phyloP scores from a whole-genome alignment of 768 basidiomycete species.

The Porphyrellus cyaneotinctus region DNA sequence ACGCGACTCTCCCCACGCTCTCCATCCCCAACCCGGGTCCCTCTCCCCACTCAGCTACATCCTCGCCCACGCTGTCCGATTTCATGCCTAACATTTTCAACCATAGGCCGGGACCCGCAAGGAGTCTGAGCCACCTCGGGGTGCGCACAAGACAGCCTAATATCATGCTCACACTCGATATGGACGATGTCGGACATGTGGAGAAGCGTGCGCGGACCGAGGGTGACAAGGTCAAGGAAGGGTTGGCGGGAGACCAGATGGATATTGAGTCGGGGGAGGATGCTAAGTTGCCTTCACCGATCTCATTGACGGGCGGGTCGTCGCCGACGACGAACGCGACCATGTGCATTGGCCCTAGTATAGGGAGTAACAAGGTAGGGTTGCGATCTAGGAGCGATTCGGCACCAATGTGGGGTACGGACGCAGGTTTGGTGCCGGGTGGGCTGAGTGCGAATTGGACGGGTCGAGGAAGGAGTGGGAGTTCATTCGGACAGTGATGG shows the following conservation, averaged over 20 bases:
- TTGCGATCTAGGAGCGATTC: conserved; percentile 25
- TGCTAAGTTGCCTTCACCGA: conserved; percentile 19
- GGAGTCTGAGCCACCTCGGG: conserved; percentile 27
- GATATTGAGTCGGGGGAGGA: conserved; percentile 18
- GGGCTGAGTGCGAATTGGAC: conserved; percentile 30
- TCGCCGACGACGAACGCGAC: conserved; percentile 13
- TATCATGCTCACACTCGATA: conserved; percentile 29
- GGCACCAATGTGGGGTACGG: conserved; percentile 21
- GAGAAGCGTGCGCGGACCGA: conserved; percentile 27
- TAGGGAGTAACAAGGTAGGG: conserved; percentile 18
- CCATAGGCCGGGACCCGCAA: conserved; percentile 14
- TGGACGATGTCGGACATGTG: conserved; percentile 17
- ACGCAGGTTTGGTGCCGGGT: conserved; percentile 14
- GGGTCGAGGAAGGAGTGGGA: conserved; percentile 25
- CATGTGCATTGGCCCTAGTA: conserved; percentile 3
- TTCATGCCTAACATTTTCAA: conserved; percentile 9
- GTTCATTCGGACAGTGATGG: conserved; percentile 26
- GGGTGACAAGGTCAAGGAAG: conserved; percentile 4
- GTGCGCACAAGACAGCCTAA: conserved; percentile 27
- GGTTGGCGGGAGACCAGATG: conserved; percentile 22
- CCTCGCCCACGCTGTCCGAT: conserved; percentile 28
- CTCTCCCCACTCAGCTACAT: conserved; percentile 24
- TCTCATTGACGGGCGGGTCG: conserved; percentile 16
- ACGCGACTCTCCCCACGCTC: conserved; percentile 10
- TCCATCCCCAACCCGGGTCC: conserved; percentile 7